phyloP scores from a whole-genome alignment of 78 protist species.

The Dictyostelium firmibasis region DNA sequence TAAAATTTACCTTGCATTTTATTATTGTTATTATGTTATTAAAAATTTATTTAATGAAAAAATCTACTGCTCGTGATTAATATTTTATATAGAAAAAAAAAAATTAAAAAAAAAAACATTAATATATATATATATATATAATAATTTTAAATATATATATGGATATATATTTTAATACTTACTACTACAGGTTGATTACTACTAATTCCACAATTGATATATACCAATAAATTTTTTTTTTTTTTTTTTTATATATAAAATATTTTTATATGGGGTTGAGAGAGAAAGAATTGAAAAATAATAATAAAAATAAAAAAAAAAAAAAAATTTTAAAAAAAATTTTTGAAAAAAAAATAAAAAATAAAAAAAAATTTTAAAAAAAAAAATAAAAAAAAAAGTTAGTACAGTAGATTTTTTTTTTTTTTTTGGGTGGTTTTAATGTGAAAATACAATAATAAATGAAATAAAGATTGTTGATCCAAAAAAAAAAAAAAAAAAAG shows the following conservation, averaged over 20 bases:
- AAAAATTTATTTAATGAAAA: not conserved
- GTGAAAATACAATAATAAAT: not conserved
- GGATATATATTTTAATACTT: not conserved
- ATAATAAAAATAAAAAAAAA: not conserved
- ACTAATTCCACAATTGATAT: conserved; percentile 13
- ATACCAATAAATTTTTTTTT: not conserved
- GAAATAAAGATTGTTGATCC: no score
- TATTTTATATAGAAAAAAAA: not conserved
- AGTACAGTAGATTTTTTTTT: no score
- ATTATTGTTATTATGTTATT: not conserved
- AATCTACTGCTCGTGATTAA: conserved; percentile 3
- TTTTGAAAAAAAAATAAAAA: conserved; percentile 7
- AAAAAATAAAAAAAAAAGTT: not conserved
- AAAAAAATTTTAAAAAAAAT: conserved; percentile 1
- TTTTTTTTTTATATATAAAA: not conserved
- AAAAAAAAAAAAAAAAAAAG: not conserved
- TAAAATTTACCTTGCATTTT: conserved; percentile 19
- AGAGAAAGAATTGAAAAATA: not conserved
- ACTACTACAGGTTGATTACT: conserved; percentile 28
- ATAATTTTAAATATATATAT: not conserved
- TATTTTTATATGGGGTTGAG: not conserved
- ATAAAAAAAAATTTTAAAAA: not conserved
- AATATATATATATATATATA: not conserved
- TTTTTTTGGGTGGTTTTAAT: not conserved
- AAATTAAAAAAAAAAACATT: not conserved